A percentile compares a stretch with the other conserved stretches of the same genome.
These are phyloP conservation scores for Phytopythium vexans DNA, from an alignment of 352 stramenopile genomes.

Conservation along the genomic window DNA sequence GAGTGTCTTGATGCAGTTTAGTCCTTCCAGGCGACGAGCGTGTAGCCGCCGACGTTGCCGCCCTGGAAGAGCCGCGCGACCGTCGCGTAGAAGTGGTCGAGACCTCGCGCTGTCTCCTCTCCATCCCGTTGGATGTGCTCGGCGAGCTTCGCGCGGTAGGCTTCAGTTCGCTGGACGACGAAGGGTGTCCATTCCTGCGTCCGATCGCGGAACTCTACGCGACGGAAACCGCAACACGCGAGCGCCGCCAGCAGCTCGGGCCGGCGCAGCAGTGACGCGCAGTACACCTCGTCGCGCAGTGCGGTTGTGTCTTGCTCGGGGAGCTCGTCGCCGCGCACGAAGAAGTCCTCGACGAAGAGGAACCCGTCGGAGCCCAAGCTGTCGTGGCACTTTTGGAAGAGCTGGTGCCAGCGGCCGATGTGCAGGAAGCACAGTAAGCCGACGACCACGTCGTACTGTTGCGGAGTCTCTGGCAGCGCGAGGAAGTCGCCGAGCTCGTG, in stretches of 20 bases:
- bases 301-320: slow-evolving; percentile 37
- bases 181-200: slow-evolving; percentile 71
- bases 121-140: slow-evolving; percentile 55
- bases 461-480: slow-evolving; percentile 8
- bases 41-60: slow-evolving; percentile 67
- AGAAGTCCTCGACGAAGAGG: slow-evolving; percentile 83
- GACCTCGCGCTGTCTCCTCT: slow-evolving; percentile 37
- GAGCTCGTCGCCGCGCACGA: slow-evolving; percentile 37
- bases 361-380: slow-evolving; percentile 59
- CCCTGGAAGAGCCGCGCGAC: slow-evolving; percentile 52
- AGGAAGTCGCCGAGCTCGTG: slow-evolving; percentile 75
- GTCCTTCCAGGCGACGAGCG: slow-evolving; percentile 33
- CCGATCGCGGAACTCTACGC: slow-evolving; percentile 50
- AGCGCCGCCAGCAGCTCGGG: slow-evolving; percentile 42
- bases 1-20: slow-evolving; percentile 7
- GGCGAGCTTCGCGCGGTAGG: slow-evolving; percentile 39
- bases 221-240: slow-evolving; percentile 44
- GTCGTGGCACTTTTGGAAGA: slow-evolving; percentile 58
- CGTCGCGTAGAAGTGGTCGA: slow-evolving; percentile 75
- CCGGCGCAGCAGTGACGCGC: slow-evolving; percentile 32
- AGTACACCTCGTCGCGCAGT: slow-evolving; percentile 67
- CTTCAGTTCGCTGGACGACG: slow-evolving; percentile 35
- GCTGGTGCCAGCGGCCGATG: slow-evolving; percentile 54
- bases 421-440: slow-evolving; percentile 77
- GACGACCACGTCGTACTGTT: slow-evolving; percentile 59